These are phyloP conservation scores for Xylariaceae sp. DNA, from an alignment of 2,329 filamentous ascomycete species.

Conservation along the genomic window DNA sequence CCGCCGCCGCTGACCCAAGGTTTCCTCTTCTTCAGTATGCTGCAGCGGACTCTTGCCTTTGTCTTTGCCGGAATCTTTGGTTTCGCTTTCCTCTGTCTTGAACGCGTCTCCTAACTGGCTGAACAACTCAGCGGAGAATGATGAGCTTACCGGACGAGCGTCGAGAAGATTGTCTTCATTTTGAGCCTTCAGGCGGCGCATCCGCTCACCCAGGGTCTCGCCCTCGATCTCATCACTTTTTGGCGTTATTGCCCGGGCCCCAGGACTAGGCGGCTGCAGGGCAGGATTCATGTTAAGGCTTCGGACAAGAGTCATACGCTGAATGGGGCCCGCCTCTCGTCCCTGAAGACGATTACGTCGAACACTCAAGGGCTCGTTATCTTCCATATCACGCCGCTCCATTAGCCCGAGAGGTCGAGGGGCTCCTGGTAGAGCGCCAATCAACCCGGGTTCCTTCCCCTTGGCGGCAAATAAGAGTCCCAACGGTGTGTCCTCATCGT, in stretches of 20 bases:
- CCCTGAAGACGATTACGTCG: slow-evolving; percentile 73
- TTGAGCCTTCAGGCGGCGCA: slow-evolving; percentile 59
- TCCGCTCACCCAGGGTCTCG: slow-evolving; percentile 64
- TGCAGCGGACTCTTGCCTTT: slow-evolving; percentile 32
- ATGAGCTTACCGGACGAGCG: slow-evolving; percentile 56
- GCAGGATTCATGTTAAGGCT: slow-evolving; percentile 31
- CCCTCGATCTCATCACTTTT: slow-evolving; percentile 53
- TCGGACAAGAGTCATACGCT: slow-evolving; percentile 40
- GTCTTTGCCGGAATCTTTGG: slow-evolving; percentile 30
- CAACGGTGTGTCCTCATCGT: slow-evolving; percentile 68
- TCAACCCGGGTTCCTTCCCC: slow-evolving; percentile 46
- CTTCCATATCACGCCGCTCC: slow-evolving; percentile 79
- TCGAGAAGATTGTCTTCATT: slow-evolving; percentile 46
- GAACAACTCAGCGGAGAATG: slow-evolving; percentile 67
- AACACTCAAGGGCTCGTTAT: slow-evolving; percentile 81
- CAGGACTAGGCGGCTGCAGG: slow-evolving; percentile 27
- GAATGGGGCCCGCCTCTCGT: slow-evolving; percentile 42
- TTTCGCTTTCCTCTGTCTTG: slow-evolving; percentile 38
- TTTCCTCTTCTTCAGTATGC: slow-evolving; percentile 62
- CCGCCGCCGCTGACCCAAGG: slow-evolving; percentile 70
- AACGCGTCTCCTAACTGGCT: slow-evolving; percentile 55
- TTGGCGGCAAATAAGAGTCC: slow-evolving; percentile 70
- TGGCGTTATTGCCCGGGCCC: slow-evolving; percentile 33
- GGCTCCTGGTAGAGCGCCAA: slow-evolving; percentile 49
- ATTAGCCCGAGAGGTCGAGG: slow-evolving; percentile 69